A percentile compares a stretch with the other conserved stretches of the same genome.
Evolutionary conservation across 768 basidiomycete species (phyloP).

Genomic region (Russula earlei): DNA sequence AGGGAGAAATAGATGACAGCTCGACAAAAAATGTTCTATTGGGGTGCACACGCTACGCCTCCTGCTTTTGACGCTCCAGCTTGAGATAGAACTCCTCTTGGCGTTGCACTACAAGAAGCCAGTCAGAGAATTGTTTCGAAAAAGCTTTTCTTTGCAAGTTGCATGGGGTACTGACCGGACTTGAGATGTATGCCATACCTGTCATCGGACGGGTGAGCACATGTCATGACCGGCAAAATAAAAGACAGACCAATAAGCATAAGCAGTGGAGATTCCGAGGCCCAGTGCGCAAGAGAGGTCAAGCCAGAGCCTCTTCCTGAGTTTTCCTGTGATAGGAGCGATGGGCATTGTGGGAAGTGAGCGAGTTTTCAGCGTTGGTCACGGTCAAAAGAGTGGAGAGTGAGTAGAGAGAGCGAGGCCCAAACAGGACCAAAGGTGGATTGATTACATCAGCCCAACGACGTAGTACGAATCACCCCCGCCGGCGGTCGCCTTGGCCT

Average conservation of each 20-base stretch:
- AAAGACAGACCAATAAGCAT: constrained; percentile 71
- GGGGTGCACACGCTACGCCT: constrained; percentile 17
- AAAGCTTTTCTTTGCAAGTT: neutral
- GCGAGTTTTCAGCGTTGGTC: neutral
- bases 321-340: constrained; percentile 86
- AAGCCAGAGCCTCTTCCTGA: constrained; percentile 87
- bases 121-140: neutral
- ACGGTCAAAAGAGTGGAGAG: no score
- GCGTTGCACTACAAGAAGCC: constrained; percentile 48
- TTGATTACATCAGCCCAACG: constrained; percentile 10
- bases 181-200: constrained; percentile 84
- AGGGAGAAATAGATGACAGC: neutral
- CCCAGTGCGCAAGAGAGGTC: constrained; percentile 70
- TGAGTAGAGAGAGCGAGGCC: neutral
- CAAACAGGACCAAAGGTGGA: constrained; percentile 23
- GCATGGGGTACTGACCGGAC: constrained; percentile 47
- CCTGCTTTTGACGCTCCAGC: constrained; percentile 53
- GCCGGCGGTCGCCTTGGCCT: neutral
- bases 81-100: constrained; percentile 84
- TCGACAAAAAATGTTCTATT: constrained; percentile 10
- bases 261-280: constrained; percentile 65
- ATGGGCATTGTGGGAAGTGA: constrained; percentile 56
- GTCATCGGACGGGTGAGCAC: constrained; percentile 19
- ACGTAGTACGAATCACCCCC: neutral
- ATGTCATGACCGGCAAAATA: constrained; percentile 13